Evolutionary conservation across 164 flowering plant genomes (phyloP), one percentile per base, ranked within the genome.

Genomic region (Annona cherimola): DNA sequence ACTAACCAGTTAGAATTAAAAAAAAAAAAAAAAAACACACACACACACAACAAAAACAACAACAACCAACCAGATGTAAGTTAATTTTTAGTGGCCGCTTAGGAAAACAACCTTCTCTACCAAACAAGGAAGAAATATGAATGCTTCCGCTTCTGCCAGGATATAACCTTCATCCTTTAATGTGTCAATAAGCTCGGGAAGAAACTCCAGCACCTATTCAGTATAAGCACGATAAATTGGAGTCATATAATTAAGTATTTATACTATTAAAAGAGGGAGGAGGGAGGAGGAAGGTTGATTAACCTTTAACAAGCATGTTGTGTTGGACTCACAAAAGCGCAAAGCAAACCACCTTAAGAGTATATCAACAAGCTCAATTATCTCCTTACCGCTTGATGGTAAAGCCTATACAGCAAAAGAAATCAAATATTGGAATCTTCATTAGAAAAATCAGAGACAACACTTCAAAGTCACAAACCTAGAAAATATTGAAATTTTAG

Each of bases 241-340:
- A 54, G 60, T 60, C 40, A 19, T 12, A 4, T 14, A 45, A 16
- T 61, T 16, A 69, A 5, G 9, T 12, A 42, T 59, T 50, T 40
- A 70, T 20, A 35, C 54, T 5, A 16, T 20, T 3, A 43, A 12
- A 40, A 45, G 61, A 9, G 67, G 57, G 65, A 3, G 66, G 54
- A 4, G 44, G 6, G 61, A 54, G 35, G 35, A 26, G 35, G 35
- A 26, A 26, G 35, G 35, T 26, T 26, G 35, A 26, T 26, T 26
- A 26, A 96, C 99, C 99, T 96, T 96, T 78, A 96, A 78, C 72
- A 96, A 76, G 78, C 99, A 96, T 42, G 99, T 92, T 8, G 99
- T 93, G 85, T 96, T 96, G 20, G 98, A 93, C 82, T 96, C 97
- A 83, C 98, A 96, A 69, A 96, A 83, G 63, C 97, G 87, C 84